Conservation (phyloP, 208 protist genomes). For the Crithidia mellificae region DNA sequence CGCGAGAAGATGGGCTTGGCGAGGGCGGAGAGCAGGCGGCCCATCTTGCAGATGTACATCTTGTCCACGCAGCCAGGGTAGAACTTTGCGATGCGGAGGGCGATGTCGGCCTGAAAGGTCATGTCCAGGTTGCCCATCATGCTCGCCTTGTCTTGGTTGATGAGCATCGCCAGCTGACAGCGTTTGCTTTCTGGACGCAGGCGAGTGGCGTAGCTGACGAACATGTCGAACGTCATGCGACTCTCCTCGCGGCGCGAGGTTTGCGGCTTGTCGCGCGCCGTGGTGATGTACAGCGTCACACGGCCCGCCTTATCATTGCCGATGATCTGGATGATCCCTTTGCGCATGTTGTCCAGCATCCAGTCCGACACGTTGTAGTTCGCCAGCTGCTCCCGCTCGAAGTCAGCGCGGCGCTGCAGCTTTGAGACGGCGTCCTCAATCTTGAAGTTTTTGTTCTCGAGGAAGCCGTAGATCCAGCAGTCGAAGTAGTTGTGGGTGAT, state of each 20-base stretch:
- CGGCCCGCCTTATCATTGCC: constrained; percentile 71
- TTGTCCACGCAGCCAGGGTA: constrained; percentile 73
- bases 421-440: constrained; percentile 72
- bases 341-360: constrained; percentile 68
- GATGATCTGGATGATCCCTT: constrained; percentile 78
- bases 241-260: constrained; percentile 48
- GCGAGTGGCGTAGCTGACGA: constrained; percentile 71
- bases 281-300: constrained; percentile 62
- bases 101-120: constrained; percentile 73
- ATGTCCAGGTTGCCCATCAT: constrained; percentile 79
- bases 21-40: constrained; percentile 42
- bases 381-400: constrained; percentile 64
- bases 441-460: constrained; percentile 88
- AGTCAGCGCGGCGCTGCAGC: constrained; percentile 61
- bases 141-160: constrained; percentile 76
- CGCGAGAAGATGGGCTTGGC: constrained; percentile 75
- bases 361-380: constrained; percentile 63
- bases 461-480: constrained; percentile 83
- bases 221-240: constrained; percentile 71
- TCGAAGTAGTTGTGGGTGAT: constrained; percentile 77
- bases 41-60: constrained; percentile 86
- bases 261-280: constrained; percentile 51
- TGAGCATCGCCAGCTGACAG: constrained; percentile 70
- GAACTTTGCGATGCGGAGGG: constrained; percentile 75
- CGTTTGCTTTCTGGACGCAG: constrained; percentile 59